A percentile compares a stretch with the other conserved stretches of the same genome.
Evolutionary conservation across 1,284 basidiomycete species (phyloP).

Genomic region (Boletus smithii): DNA sequence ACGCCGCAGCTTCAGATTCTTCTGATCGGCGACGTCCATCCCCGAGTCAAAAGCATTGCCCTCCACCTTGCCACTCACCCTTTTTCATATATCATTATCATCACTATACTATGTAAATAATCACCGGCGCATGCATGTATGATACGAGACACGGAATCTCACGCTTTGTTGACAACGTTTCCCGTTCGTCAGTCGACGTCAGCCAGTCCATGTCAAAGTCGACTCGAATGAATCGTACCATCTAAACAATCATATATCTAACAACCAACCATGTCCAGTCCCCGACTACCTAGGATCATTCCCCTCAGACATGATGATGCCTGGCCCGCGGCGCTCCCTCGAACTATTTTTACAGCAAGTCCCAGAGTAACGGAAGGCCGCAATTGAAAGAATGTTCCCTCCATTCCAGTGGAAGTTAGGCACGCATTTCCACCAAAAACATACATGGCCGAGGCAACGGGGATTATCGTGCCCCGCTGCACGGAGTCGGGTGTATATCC

Average conservation of each 20-base stretch:
- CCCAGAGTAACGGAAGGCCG: neutral
- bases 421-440: neutral
- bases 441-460: neutral
- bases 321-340: neutral
- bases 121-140: conserved; percentile 13
- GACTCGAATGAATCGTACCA: too few relatives aligned
- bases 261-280: neutral
- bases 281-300: neutral
- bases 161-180: neutral
- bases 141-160: conserved; percentile 5
- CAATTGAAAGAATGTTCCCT: neutral
- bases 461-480: neutral
- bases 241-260: too few relatives aligned
- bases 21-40: too few relatives aligned
- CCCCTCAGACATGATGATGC: neutral
- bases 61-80: too few relatives aligned
- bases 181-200: too few relatives aligned
- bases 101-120: conserved; percentile 2
- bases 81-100: conserved; percentile 8
- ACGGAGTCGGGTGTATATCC: neutral
- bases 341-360: conserved; percentile 8
- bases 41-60: too few relatives aligned
- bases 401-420: neutral
- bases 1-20: conserved; percentile 10
- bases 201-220: too few relatives aligned